Conservation (phyloP, 352 stramenopile genomes). For the Peronospora destructor region DNA sequence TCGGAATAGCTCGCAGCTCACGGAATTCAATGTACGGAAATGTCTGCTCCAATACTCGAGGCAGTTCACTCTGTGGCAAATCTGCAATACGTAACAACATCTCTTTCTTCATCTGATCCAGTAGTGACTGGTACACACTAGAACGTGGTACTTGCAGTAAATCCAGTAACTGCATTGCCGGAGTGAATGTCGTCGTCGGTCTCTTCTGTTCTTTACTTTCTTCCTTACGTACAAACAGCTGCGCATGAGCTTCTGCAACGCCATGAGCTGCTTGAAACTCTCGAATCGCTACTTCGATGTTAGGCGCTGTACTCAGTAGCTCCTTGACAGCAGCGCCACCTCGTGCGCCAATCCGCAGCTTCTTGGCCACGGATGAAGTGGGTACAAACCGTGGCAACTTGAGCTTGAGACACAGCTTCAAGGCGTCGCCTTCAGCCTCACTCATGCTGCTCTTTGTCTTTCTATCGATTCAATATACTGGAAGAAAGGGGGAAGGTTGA, state of each 20-base stretch:
- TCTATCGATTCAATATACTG: conserved; percentile 3
- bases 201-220: conserved; percentile 18
- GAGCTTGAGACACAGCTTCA: conserved; percentile 48
- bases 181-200: conserved; percentile 34
- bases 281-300: conserved; percentile 76
- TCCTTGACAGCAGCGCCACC: conserved; percentile 75
- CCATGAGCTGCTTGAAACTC: conserved; percentile 69
- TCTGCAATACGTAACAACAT: conserved; percentile 71
- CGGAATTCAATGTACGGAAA: conserved; percentile 87
- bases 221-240: conserved; percentile 32
- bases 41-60: conserved; percentile 64
- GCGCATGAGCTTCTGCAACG: conserved; percentile 39
- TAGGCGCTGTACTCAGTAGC: conserved; percentile 72
- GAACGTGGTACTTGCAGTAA: conserved; percentile 59
- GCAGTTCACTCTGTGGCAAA: conserved; percentile 61
- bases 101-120: conserved; percentile 59
- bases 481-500: background rate
- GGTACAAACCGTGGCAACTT: conserved; percentile 43
- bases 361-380: conserved; percentile 21
- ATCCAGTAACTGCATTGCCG: conserved; percentile 72
- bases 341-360: conserved; percentile 60
- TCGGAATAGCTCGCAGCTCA: conserved; percentile 75
- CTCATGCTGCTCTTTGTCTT: conserved; percentile 31
- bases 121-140: conserved; percentile 57
- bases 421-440: conserved; percentile 23